Evolutionary conservation across 1,139 yeast species (phyloP), one percentile per base, ranked within the genome.

Genomic region (Saccharomyces hybrid): DNA sequence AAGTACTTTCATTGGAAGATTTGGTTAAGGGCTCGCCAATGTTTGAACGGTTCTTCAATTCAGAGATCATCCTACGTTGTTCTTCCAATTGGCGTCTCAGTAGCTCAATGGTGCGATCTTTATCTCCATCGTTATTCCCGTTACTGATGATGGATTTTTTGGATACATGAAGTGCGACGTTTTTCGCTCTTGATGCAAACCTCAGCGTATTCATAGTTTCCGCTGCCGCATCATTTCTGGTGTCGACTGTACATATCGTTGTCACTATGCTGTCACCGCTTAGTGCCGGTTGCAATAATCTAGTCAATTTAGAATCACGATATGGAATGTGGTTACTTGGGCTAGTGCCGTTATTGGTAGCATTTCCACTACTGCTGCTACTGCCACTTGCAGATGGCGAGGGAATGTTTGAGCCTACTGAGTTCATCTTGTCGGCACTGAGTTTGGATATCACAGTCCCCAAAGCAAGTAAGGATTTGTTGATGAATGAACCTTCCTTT

Each of bases 121-220:
- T 74, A 27, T 80, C 85, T 2, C 56, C 57, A 1, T 59, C 56
- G 5, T 50, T 47, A 42, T 51, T 50, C 13, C 46, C 9, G 32
- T 32, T 41, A 50, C 34, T 26, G 28, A 51, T 32, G 28, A 46
- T 53, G 14, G 57, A 52, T 38, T 79, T 83, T 56, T 80, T 81
- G 56, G 79, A 80, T 6, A 88, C 96, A 55, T 77, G 79, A 59
- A 90, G 79, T 9, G 83, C 78, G 52, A 90, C 83, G 67, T 90
- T 90, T 65, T 90, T 91, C 0, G 98, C 98, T 57, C 97, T 76
- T 0, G 96, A 89, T 0, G 97, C 98, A 73, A 91, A 93, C 55
- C 98, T 73, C 38, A 93, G 75, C 0, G 98, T 91, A 64, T 89
- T 89, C 51, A 85, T 77, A 0, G 98, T 89, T 66, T 93, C 98